A percentile compares a stretch with the other conserved stretches of the same genome.
These are phyloP conservation scores for Arachis monticola DNA, from an alignment of 331 rosid genomes.

Conservation along the genomic window DNA sequence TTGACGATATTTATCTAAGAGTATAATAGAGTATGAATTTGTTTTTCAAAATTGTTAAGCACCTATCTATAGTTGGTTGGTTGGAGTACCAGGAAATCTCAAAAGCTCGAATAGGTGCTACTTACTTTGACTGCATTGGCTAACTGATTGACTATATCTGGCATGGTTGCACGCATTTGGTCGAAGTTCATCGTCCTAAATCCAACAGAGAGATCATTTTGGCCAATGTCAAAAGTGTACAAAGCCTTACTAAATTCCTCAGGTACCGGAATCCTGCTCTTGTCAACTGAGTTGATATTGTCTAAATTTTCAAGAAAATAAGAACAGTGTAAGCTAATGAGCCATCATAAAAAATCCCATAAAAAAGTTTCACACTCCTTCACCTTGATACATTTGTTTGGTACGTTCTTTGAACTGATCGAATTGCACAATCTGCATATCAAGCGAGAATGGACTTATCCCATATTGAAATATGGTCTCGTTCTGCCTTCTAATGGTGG, in stretches of 20 bases:
- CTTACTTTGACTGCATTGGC: slow-evolving; percentile 77
- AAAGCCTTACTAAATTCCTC: slow-evolving; percentile 88
- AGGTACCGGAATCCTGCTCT: slow-evolving; percentile 72
- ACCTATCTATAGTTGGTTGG: too few species aligned
- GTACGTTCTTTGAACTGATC: slow-evolving; percentile 69
- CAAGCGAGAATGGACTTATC: slow-evolving; percentile 87
- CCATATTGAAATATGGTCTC: slow-evolving; percentile 88
- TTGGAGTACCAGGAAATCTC: too few species aligned
- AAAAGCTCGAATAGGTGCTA: too few species aligned
- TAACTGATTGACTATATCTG: slow-evolving; percentile 77
- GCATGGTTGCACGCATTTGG: slow-evolving; percentile 69
- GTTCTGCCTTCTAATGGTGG: slow-evolving; percentile 82
- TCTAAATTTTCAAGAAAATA: slow-evolving; percentile 51
- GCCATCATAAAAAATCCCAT: not conserved
- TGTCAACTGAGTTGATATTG: slow-evolving; percentile 48
- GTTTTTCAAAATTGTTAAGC: too few species aligned
- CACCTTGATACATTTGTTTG: slow-evolving; percentile 58
- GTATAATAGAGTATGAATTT: too few species aligned
- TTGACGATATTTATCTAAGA: too few species aligned
- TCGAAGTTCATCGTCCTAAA: slow-evolving; percentile 70
- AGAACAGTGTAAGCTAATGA: slow-evolving; percentile 1
- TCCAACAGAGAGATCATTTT: slow-evolving; percentile 88
- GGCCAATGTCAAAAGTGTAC: slow-evolving; percentile 93
- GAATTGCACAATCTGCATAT: slow-evolving; percentile 80
- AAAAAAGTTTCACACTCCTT: not conserved